Evolutionary conservation across 306 rosid species (phyloP).

Genomic region (Prunus mira): DNA sequence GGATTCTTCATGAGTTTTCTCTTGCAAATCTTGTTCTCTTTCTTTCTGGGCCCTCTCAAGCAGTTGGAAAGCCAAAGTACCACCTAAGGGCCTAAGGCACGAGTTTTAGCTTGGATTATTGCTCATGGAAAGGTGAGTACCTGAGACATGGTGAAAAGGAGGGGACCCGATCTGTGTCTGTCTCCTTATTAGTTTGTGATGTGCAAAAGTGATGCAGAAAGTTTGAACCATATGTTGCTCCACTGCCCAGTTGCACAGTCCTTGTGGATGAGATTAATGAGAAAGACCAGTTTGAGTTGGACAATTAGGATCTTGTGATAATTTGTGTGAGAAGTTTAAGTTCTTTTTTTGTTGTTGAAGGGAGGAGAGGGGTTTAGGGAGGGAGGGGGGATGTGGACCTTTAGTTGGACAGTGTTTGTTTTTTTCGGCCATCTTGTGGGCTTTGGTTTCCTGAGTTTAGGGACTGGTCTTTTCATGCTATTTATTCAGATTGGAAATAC

Average conservation of each 20-base stretch:
- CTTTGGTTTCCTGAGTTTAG: not conserved
- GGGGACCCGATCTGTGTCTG: not conserved
- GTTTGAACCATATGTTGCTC: not conserved
- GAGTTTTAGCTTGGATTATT: not conserved
- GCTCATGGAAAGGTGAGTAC: not conserved
- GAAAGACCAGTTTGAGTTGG: not conserved
- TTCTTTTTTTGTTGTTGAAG: not conserved
- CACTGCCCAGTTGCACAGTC: not conserved
- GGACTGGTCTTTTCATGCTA: not conserved
- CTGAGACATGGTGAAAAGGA: not conserved
- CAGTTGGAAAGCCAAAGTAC: not conserved
- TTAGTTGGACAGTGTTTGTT: not conserved
- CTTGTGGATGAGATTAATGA: not conserved
- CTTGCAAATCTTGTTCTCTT: not conserved
- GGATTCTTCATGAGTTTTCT: not conserved
- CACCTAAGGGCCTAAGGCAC: not conserved
- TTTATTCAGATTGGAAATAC: not conserved
- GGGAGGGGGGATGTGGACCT: not conserved
- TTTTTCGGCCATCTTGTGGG: not conserved
- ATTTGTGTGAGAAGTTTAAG: not conserved
- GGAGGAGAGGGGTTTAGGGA: not conserved
- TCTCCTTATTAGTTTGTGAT: not conserved
- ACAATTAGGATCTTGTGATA: not conserved
- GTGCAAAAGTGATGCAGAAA: not conserved
- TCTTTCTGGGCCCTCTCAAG: not conserved